Percentiles rank a stretch among this genome's conserved stretches.
Evolutionary conservation across 441 rosid genomes (phyloP).

Genomic region (Eutrema salsugineum): DNA sequence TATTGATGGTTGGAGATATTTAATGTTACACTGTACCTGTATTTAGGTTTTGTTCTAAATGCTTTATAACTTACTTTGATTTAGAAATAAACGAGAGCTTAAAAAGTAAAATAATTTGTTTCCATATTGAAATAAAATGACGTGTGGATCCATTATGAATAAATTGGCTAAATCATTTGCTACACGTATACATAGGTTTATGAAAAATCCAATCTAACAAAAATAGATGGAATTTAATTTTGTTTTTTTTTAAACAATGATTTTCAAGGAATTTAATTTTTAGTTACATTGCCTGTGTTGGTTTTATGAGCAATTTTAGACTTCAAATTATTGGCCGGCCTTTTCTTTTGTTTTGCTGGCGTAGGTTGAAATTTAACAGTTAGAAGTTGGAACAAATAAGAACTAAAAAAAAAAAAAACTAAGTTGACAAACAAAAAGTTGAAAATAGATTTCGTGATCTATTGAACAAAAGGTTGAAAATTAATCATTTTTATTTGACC

Average conservation of each 20-base stretch:
- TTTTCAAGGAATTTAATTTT: too few species aligned
- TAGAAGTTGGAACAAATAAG: constrained; percentile 13
- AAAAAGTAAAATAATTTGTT: neutral
- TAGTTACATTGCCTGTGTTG: too few species aligned
- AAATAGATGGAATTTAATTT: neutral
- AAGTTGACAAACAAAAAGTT: constrained; percentile 10
- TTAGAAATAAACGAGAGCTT: neutral
- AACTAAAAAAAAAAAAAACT: neutral
- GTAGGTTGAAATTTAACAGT: constrained; percentile 4
- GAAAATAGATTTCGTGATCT: neutral
- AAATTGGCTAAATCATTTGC: neutral
- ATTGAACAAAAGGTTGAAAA: constrained; percentile 4
- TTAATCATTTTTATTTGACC: constrained; percentile 12
- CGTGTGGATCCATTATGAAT: neutral
- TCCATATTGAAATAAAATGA: neutral
- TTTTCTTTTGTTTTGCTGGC: neutral
- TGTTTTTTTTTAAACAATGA: too few species aligned
- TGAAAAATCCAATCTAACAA: neutral
- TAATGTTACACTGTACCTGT: neutral
- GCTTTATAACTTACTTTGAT: neutral
- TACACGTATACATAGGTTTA: neutral
- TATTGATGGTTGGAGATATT: neutral
- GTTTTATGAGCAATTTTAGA: neutral
- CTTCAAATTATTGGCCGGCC: neutral
- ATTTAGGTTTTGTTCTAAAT: neutral